Conservation (phyloP, 2,329 filamentous ascomycete species). For the Colletotrichum viniferum region DNA sequence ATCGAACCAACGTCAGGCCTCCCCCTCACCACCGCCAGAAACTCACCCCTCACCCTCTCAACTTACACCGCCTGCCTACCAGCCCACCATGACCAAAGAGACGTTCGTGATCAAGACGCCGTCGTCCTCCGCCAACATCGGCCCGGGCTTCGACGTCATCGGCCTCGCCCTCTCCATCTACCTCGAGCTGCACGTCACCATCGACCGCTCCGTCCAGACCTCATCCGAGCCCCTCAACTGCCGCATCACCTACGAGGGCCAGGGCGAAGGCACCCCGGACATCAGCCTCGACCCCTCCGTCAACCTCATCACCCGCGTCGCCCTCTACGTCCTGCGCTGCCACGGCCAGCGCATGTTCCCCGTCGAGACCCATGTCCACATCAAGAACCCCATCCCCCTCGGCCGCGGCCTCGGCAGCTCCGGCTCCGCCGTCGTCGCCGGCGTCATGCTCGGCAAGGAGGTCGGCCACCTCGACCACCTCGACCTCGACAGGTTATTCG, state of each 20-base stretch:
- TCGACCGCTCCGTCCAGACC: conserved; percentile 61
- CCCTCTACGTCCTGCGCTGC: conserved; percentile 92
- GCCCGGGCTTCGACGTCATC: conserved; percentile 97
- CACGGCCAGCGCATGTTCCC: conserved; percentile 88
- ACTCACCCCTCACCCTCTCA: not conserved
- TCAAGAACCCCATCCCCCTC: conserved; percentile 93
- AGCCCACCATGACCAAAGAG: conserved; percentile 44
- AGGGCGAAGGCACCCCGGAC: conserved; percentile 71
- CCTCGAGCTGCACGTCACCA: conserved; percentile 84
- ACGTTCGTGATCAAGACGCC: conserved; percentile 79
- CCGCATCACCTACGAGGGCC: conserved; percentile 86
- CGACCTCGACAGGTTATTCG: conserved; percentile 81
- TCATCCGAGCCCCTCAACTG: conserved; percentile 78
- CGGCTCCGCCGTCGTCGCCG: conserved; percentile 92
- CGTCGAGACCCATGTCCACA: conserved; percentile 85
- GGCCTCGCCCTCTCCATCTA: conserved; percentile 93
- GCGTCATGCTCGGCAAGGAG: conserved; percentile 90
- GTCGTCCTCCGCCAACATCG: conserved; percentile 97
- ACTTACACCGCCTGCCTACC: not conserved
- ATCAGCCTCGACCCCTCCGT: conserved; percentile 83
- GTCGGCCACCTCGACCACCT: conserved; percentile 74
- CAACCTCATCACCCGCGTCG: conserved; percentile 93
- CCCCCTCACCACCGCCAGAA: not conserved
- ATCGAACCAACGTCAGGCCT: not conserved
- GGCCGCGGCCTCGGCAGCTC: conserved; percentile 94